Percentiles rank a stretch among this genome's conserved stretches.
Conservation (phyloP, 2,329 filamentous ascomycete species). For the Boeremia exigua region DNA sequence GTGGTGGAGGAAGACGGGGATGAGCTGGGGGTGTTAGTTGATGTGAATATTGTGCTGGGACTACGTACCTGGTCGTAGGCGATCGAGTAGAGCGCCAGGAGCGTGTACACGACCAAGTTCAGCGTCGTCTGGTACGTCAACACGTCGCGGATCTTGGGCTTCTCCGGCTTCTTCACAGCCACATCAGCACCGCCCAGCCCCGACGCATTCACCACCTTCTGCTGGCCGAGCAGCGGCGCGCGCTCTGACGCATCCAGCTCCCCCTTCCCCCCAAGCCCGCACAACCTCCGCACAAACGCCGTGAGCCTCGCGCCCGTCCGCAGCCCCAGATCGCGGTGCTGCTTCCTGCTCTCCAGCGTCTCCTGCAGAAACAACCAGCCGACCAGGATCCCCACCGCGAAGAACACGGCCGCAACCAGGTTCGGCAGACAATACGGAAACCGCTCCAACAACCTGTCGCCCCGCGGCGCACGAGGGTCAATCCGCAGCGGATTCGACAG, state of each 20-base stretch:
- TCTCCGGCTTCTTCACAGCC: slow-evolving; percentile 18
- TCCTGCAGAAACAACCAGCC: slow-evolving; percentile 85
- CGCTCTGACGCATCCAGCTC: slow-evolving; percentile 24
- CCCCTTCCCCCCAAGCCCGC: slow-evolving; percentile 20
- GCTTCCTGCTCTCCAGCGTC: slow-evolving; percentile 75
- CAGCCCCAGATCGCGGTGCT: slow-evolving; percentile 76
- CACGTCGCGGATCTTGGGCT: slow-evolving; percentile 63
- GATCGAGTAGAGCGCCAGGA: slow-evolving; percentile 81
- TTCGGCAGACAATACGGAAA: slow-evolving; percentile 90
- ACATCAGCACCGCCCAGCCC: not conserved
- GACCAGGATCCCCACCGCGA: slow-evolving; percentile 75
- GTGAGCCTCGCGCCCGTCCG: slow-evolving; percentile 71
- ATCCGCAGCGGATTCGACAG: slow-evolving; percentile 81
- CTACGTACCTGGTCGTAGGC: slow-evolving; percentile 74
- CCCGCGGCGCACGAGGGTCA: slow-evolving; percentile 70
- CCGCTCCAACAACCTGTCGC: slow-evolving; percentile 70
- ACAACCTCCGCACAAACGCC: slow-evolving; percentile 29
- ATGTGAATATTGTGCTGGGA: not conserved
- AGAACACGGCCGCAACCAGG: slow-evolving; percentile 75
- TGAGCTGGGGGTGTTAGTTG: slow-evolving; percentile 52
- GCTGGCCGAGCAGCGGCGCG: slow-evolving; percentile 39
- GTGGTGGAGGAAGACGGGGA: slow-evolving; percentile 88
- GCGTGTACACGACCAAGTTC: slow-evolving; percentile 77
- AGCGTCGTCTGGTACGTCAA: slow-evolving; percentile 76
- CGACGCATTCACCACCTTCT: slow-evolving; percentile 28